phyloP scores from a whole-genome alignment of 768 basidiomycete species.

The Clavaria fumosa region DNA sequence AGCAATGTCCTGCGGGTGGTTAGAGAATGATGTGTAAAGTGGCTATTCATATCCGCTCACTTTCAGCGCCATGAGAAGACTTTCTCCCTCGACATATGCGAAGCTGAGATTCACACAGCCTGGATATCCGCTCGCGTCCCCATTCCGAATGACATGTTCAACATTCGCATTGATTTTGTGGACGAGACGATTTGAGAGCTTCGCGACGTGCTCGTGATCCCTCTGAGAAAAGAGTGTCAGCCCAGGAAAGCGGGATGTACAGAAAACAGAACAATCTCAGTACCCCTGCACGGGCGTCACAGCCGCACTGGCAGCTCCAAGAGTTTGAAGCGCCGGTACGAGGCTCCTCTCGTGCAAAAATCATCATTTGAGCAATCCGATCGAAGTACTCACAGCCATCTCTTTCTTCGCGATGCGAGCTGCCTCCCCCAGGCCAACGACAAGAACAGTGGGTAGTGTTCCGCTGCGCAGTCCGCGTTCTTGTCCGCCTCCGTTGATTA shows the following conservation, averaged over 20 bases:
- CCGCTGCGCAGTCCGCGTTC: conserved; percentile 91
- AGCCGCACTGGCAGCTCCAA: conserved; percentile 28
- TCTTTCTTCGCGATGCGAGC: conserved; percentile 82
- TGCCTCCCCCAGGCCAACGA: conserved; percentile 90
- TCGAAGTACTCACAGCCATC: conserved; percentile 63
- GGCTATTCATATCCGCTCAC: too few species aligned
- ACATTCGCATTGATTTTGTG: conserved; percentile 68
- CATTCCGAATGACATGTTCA: conserved; percentile 87
- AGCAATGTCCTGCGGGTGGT: conserved; percentile 62
- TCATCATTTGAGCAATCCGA: conserved; percentile 25
- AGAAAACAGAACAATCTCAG: conserved; percentile 33
- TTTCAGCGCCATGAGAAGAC: conserved; percentile 94
- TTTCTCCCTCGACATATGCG: conserved; percentile 94
- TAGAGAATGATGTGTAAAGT: not conserved
- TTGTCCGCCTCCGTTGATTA: conserved; percentile 92
- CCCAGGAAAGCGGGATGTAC: not conserved
- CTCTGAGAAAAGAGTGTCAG: conserved; percentile 28
- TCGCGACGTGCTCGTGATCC: conserved; percentile 61
- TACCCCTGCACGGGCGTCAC: conserved; percentile 85
- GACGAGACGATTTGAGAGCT: conserved; percentile 69
- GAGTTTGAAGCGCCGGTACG: conserved; percentile 25
- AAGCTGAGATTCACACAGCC: conserved; percentile 95
- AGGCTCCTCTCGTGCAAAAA: conserved; percentile 31
- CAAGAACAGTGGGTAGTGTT: conserved; percentile 79
- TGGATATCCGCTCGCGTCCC: conserved; percentile 81